Base-by-base conservation (phyloP, 805 yeast species). In the Ogataea parapolymorpha region DNA sequence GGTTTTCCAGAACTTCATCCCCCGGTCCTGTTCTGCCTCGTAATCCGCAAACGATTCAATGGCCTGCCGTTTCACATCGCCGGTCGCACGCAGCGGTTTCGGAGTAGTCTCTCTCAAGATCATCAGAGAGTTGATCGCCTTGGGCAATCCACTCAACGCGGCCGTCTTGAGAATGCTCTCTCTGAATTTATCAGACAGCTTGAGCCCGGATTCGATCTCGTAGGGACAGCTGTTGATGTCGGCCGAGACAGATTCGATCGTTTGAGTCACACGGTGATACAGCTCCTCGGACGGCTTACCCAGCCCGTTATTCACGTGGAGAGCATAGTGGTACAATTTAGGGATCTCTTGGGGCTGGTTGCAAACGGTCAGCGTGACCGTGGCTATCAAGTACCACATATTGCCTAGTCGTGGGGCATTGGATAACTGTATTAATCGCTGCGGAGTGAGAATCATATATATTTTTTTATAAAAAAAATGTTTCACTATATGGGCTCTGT, bases 291-390 rank as follows among this genome's bases (percentile, higher is more conserved):
- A 37, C 11, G 59, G 52, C 5, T 16, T 9, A 6, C 31, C 35
- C n/a, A 42, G 31, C 17, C 42, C 32, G 32, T 46, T 35, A 53
- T 56, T 39, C 18, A 53, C 29, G 13, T 58, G 61, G 46, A 82
- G 35, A 1, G 89, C 88, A 63, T 81, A 82, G 47, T 85, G 85
- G 58, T 82, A 84, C 3, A 90, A 58, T 41, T 68, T 71, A 2
- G 95, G 90, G 23, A 88, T 76, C 48, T 85, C 96, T 37, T 81
- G 77, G 0, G 96, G 95, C 45, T 74, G 76, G 56, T 90, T 90
- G 54, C 91, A 82, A 5, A 82, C 89, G 2, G 91, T 77, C 35
- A 89, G 71, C 8, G 95, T 77, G 0, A 91, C 85, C 7, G 93
- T 85, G 0, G 95, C 91, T 15, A 88, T 66, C 27, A 79, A 65